A percentile compares a stretch with the other conserved stretches of the same genome.
phyloP scores from a whole-genome alignment of 2,329 filamentous ascomycete genomes.

The Arthroderma uncinatum region DNA sequence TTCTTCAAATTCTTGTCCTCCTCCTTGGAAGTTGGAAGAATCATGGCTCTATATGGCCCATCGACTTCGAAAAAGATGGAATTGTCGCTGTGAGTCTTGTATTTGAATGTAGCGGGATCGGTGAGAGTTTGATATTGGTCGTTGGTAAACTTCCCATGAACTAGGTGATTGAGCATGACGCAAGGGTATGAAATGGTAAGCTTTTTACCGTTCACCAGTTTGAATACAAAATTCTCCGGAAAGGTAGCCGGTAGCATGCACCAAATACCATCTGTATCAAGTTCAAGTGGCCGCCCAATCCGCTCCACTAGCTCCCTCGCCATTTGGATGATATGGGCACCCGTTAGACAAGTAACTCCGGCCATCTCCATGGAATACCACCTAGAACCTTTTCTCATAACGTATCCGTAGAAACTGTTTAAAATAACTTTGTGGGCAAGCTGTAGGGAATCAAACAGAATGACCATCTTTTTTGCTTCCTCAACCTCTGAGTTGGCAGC shows the following conservation, averaged over 20 bases:
- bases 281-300: constrained; percentile 79
- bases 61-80: constrained; percentile 99
- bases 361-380: constrained; percentile 99
- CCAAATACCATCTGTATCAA: constrained; percentile 99
- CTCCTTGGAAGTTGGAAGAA: constrained; percentile 92
- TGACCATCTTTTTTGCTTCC: constrained; percentile 96
- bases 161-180: constrained; percentile 96
- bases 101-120: constrained; percentile 69
- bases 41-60: constrained; percentile 94
- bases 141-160: constrained; percentile 90
- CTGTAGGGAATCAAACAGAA: constrained; percentile 90
- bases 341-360: constrained; percentile 91
- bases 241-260: constrained; percentile 96
- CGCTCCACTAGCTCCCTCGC: constrained; percentile 86
- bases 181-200: constrained; percentile 94
- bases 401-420: constrained; percentile 98
- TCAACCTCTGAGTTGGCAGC: constrained; percentile 69
- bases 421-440: constrained; percentile 97
- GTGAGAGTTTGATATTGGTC: constrained; percentile 89
- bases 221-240: constrained; percentile 92
- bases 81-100: constrained; percentile 96
- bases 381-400: constrained; percentile 96
- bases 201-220: constrained; percentile 91
- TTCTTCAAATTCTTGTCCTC: constrained; percentile 99
- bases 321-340: constrained; percentile 93